phyloP scores from a whole-genome alignment of 371 early-diverging fungal genomes.

The Mucor mucedo region DNA sequence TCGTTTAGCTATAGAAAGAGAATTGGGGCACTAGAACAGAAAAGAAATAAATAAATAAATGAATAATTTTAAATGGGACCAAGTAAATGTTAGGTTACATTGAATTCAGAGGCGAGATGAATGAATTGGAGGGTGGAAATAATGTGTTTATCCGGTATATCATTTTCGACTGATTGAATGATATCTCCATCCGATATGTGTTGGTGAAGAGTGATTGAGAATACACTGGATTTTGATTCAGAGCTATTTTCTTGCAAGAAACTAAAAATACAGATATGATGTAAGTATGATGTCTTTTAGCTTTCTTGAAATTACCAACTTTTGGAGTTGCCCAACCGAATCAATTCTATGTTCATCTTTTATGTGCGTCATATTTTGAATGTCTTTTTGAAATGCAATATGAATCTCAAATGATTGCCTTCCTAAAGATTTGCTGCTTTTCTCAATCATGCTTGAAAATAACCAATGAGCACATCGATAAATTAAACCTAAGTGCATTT shows the following conservation, averaged over 20 bases:
- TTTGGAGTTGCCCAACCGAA: too few relatives aligned
- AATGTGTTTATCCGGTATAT: neutral
- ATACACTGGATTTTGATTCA: conserved; percentile 98
- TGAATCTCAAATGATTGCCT: conserved; percentile 63
- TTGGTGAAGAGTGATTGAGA: conserved; percentile 81
- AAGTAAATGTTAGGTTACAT: neutral
- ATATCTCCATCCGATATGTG: conserved; percentile 32
- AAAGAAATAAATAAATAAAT: neutral
- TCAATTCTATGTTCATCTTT: too few relatives aligned
- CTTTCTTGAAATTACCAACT: too few relatives aligned
- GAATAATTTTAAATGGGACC: too few relatives aligned
- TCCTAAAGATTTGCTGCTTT: conserved; percentile 10
- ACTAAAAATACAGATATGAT: neutral
- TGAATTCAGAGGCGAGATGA: conserved; percentile 25
- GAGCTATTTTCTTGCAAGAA: conserved; percentile 59
- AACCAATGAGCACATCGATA: conserved; percentile 75
- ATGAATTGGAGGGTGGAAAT: conserved; percentile 43
- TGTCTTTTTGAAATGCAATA: conserved; percentile 58
- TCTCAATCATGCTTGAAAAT: conserved; percentile 43
- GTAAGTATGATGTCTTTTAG: too few relatives aligned
- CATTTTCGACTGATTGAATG: conserved; percentile 3
- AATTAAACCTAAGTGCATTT: conserved; percentile 66
- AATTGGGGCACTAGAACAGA: conserved; percentile 67
- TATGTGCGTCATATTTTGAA: neutral
- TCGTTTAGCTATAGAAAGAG: conserved; percentile 95